Evolutionary conservation across 2,329 filamentous ascomycete species (phyloP), one percentile per base, ranked within the genome.

Genomic region (Nemania serpens): DNA sequence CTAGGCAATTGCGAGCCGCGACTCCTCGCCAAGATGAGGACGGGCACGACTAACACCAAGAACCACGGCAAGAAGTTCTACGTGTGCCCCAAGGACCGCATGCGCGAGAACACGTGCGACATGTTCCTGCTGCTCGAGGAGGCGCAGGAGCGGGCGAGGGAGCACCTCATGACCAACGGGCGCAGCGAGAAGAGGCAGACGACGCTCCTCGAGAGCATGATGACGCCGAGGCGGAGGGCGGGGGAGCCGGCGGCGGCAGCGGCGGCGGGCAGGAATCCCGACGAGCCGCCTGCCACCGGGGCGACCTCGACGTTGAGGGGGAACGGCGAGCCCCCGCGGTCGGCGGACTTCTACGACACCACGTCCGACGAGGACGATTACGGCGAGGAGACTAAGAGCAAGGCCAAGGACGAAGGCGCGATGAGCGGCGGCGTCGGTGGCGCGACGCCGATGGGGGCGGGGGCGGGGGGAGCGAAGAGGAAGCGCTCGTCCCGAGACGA

Each of bases 71-170:
- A 75, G 61, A 77, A 76, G 71, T 84, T 86, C 72, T 84, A 83
- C 60, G 79, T 76, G 2, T 87, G 84, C 64, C 81, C 82, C 67
- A 76, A 77, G 55, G 67, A 75, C n/a, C 71, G 73, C 33, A 67
- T 74, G n/a, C 63, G 66, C 52, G 74, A 77, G 20, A 74, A 75
- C 45, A 70, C 76, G 25, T 88, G 85, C 67, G 76, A 75, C 0
- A 85, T 88, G 73, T 88, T 86, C 64, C 71, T 88, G 0, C 87
- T 84, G 82, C 76, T 82, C 7, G 78, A 83, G 13, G 79, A 85
- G 45, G 84, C 84, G 0, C 73, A 75, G 43, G 61, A 67, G 17
- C 75, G 84, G 54, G 81, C 84, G 69, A 71, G 75, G 51, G 70
- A 70, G 12, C 77, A 78, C 10, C 72, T 84, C 18, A 58, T 81